phyloP scores from a whole-genome alignment of 352 stramenopile genomes.

The Phytophthora palmivora region DNA sequence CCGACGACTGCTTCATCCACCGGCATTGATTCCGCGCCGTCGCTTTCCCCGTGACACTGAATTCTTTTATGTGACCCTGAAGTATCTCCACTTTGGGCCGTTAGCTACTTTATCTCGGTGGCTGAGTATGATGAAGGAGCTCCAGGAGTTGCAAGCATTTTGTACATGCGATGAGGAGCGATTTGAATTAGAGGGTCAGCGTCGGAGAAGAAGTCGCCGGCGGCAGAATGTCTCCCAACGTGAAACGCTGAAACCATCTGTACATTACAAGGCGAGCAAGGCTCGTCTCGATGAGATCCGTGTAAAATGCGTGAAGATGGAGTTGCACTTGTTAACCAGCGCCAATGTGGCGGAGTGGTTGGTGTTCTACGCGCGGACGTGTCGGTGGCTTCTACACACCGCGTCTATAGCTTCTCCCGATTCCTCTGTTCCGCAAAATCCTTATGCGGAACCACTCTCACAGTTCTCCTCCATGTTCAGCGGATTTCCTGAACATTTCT shows the following conservation, averaged over 20 bases:
- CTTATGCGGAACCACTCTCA: conserved; percentile 49
- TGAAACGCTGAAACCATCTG: conserved; percentile 49
- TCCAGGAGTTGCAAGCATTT: conserved; percentile 69
- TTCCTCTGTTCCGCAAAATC: conserved; percentile 37
- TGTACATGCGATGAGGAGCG: conserved; percentile 68
- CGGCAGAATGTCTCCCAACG: conserved; percentile 22
- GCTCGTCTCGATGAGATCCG: conserved; percentile 56
- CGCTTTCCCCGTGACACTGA: conserved; percentile 60
- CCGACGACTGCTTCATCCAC: conserved; percentile 51
- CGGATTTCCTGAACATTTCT: conserved; percentile 74
- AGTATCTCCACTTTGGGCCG: conserved; percentile 71
- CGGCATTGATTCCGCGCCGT: conserved; percentile 63
- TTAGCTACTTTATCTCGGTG: conserved; percentile 63
- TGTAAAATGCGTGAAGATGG: conserved; percentile 53
- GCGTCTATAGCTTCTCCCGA: conserved; percentile 18
- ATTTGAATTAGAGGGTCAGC: conserved; percentile 44
- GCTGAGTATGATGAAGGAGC: conserved; percentile 60
- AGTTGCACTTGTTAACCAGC: conserved; percentile 65
- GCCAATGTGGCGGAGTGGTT: conserved; percentile 65
- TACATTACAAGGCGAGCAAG: conserved; percentile 71
- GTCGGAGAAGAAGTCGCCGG: conserved; percentile 19
- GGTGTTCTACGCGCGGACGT: conserved; percentile 60
- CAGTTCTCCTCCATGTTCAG: conserved; percentile 57
- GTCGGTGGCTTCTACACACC: conserved; percentile 61
- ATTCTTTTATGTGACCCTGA: conserved; percentile 71